Evolutionary conservation across 2,329 filamentous ascomycete genomes (phyloP).

Genomic region (Bipolaris cookei): DNA sequence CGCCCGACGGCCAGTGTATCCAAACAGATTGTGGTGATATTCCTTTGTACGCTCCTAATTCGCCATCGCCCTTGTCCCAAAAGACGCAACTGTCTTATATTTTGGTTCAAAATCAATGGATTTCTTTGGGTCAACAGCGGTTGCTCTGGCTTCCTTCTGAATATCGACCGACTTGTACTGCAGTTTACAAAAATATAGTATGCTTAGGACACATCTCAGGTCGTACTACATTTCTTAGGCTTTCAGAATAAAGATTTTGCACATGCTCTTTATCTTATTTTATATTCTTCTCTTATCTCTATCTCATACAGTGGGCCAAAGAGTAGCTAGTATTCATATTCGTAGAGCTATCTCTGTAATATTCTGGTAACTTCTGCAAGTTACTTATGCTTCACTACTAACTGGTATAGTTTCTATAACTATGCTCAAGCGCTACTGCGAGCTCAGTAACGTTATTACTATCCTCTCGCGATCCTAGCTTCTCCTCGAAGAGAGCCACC

Average conservation of each 20-base stretch:
- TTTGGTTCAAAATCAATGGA: conserved; percentile 19
- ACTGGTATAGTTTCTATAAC: no score
- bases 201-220: conserved; percentile 20
- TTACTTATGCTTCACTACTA: no score
- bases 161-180: conserved; percentile 11
- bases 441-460: conserved; percentile 7
- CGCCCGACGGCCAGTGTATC: no score
- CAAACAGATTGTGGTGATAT: conserved; percentile 11
- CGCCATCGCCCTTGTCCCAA: conserved; percentile 1
- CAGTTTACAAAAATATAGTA: conserved; percentile 12
- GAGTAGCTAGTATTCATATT: no score
- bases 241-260: neutral
- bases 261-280: neutral
- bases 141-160: conserved; percentile 23
- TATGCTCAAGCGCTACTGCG: conserved; percentile 33
- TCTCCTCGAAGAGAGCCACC: conserved; percentile 9
- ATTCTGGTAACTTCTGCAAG: no score
- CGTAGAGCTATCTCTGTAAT: no score
- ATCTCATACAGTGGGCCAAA: no score
- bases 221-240: conserved; percentile 13
- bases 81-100: neutral
- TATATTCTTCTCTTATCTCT: no score
- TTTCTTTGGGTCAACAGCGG: conserved; percentile 14
- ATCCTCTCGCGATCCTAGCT: neutral
- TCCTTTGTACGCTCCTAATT: conserved; percentile 2